Percentiles rank a stretch among this genome's conserved stretches.
phyloP scores from a whole-genome alignment of 2,329 filamentous ascomycete genomes.

The Fusarium poae region DNA sequence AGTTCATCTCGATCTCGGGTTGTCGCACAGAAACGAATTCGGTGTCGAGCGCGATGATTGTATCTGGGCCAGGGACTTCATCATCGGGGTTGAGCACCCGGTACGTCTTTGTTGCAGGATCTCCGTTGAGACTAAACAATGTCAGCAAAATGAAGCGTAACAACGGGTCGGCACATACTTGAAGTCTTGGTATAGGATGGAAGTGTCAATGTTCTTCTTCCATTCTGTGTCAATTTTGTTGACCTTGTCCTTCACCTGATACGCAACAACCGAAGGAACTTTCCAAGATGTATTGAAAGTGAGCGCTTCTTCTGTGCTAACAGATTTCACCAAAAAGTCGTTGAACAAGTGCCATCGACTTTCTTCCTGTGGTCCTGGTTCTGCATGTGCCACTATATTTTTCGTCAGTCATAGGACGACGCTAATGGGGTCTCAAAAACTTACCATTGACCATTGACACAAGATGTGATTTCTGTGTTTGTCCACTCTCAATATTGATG shows the following conservation, averaged over 20 bases:
- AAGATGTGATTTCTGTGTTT: conserved; percentile 88
- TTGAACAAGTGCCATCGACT: conserved; percentile 97
- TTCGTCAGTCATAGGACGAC: conserved; percentile 43
- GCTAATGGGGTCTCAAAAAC: neutral
- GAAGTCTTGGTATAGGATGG: conserved; percentile 81
- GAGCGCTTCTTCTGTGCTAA: conserved; percentile 85
- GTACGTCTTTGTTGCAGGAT: conserved; percentile 66
- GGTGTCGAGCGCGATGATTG: conserved; percentile 90
- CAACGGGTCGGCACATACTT: conserved; percentile 56
- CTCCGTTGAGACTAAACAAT: conserved; percentile 55
- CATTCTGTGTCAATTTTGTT: conserved; percentile 88
- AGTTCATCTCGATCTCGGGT: conserved; percentile 95
- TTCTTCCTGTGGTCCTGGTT: conserved; percentile 67
- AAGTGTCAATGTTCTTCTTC: conserved; percentile 87
- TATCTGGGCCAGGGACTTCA: conserved; percentile 78
- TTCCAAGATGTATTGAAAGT: conserved; percentile 95
- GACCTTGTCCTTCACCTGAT: conserved; percentile 83
- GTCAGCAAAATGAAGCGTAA: conserved; percentile 18
- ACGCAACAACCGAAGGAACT: conserved; percentile 86
- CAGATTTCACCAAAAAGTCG: conserved; percentile 89
- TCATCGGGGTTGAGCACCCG: conserved; percentile 66
- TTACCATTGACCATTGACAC: conserved; percentile 89
- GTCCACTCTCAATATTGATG: conserved; percentile 87
- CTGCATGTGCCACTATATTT: conserved; percentile 72
- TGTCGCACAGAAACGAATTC: conserved; percentile 95